Base-by-base conservation (phyloP, 495 filamentous ascomycete genomes). In the Daldinia decipiens region DNA sequence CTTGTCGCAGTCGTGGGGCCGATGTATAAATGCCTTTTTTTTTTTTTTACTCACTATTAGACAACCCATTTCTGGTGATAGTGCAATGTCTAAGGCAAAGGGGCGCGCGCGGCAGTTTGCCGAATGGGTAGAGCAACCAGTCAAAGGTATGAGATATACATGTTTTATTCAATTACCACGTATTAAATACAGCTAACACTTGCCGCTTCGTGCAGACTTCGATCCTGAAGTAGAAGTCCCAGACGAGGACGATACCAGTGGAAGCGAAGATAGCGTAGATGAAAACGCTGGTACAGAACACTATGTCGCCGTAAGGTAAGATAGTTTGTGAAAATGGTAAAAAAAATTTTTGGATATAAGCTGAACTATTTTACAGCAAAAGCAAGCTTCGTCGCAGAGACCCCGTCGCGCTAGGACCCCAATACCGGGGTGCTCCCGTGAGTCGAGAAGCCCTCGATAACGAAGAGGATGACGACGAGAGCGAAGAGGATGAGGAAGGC, bases 301-400 rank as follows among this genome's bases (percentile, higher is more conserved):
- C 74, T 99, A 99, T 77, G 85, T 90, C 26, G 79, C 86, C 62
- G 91, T 97, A 73, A 90, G 91, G 91, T 94, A 85, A 8, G 73
- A 45, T 81, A 3, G 19, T 7, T 81, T 77, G 1, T 3, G 21
- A 12, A 26, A 59, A 38, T 27, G 1, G 7, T 0, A 27, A n/a
- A n/a, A n/a, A n/a, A n/a, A n/a, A 26, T 27, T 52, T 40, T 34
- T 32, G 32, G 5, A 0, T 26, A 12, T 17, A 29, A 51, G 38
- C 74, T 65, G 51, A 67, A 52, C 70, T 24, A 6, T 21, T 40
- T 7, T 55, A 31, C 71, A 94, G 92, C 17, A 95, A 95, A 84
- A 94, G 89, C 79, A 94, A 91, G 76, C 86, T 98, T 50, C 89
- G 93, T 62, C 92, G 94, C 76, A 85, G 86, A 60, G 88, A 93